These are phyloP conservation scores for Globisporangium okanoganense DNA, from an alignment of 352 stramenopile genomes.

Conservation along the genomic window DNA sequence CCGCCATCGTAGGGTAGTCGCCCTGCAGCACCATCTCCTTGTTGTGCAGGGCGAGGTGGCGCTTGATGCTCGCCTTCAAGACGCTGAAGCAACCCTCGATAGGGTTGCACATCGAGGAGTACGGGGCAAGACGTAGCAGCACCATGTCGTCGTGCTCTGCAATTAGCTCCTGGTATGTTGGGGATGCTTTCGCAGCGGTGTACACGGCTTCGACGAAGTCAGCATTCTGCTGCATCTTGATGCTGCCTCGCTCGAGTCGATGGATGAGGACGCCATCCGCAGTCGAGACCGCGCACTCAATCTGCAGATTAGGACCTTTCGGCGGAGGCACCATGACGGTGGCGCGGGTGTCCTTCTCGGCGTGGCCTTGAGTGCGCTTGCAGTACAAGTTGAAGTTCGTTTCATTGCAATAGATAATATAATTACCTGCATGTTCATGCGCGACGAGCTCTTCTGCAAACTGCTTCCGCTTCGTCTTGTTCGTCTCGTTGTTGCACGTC, in stretches of 20 bases:
- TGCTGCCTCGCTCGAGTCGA: constrained; percentile 13
- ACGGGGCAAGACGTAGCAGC: constrained; percentile 17
- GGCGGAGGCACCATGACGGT: constrained; percentile 5
- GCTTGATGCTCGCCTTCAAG: constrained; percentile 13
- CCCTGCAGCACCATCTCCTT: not conserved
- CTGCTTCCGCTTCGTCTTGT: constrained; percentile 18
- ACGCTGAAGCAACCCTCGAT: constrained; percentile 22
- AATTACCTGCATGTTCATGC: constrained; percentile 7
- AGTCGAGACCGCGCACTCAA: constrained; percentile 16
- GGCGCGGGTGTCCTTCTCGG: constrained; percentile 7
- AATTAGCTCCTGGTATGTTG: constrained; percentile 3
- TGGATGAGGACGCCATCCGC: constrained; percentile 9
- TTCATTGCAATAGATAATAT: constrained; percentile 18
- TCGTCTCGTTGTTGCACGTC: constrained; percentile 18
- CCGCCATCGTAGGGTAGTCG: not conserved
- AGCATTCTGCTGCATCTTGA: constrained; percentile 22
- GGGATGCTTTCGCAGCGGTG: constrained; percentile 5
- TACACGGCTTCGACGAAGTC: constrained; percentile 16
- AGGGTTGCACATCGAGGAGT: constrained; percentile 21
- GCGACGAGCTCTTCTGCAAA: constrained; percentile 1
- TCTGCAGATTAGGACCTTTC: constrained; percentile 20
- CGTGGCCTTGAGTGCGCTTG: constrained; percentile 9
- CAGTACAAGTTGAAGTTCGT: constrained; percentile 24
- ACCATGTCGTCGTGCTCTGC: constrained; percentile 11
- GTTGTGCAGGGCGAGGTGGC: not conserved